phyloP scores from a whole-genome alignment of 305 asterid genomes.

The Fraxinus floribunda region DNA sequence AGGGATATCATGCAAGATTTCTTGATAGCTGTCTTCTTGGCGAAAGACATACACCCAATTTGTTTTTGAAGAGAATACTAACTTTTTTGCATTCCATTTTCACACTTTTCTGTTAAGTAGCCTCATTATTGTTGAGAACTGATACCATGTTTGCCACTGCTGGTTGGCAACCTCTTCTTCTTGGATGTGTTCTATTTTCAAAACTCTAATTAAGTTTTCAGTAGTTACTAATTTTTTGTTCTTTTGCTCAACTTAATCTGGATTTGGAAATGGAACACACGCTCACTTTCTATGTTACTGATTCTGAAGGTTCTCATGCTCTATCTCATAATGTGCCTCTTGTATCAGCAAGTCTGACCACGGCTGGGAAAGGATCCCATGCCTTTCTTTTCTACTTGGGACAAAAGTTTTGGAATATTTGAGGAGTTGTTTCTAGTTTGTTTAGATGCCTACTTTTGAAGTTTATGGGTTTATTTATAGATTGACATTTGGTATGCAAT shows the following conservation, averaged over 20 bases:
- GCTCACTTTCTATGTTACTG: neutral
- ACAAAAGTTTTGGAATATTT: neutral
- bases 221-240: no score
- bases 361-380: neutral
- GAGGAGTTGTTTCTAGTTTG: neutral
- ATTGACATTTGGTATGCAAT: neutral
- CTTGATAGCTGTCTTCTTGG: neutral
- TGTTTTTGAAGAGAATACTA: neutral
- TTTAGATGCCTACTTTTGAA: slow-evolving; percentile 7
- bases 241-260: neutral
- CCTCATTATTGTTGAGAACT: neutral
- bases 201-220: no score
- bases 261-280: neutral
- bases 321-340: neutral
- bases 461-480: neutral
- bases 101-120: neutral
- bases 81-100: neutral
- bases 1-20: neutral
- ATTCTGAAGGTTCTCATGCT: neutral
- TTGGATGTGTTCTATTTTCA: neutral
- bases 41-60: neutral
- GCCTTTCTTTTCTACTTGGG: neutral
- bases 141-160: neutral
- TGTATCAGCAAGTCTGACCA: neutral
- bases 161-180: neutral